Conservation (phyloP, 345 rosid species). For the Syzygium aromaticum region DNA sequence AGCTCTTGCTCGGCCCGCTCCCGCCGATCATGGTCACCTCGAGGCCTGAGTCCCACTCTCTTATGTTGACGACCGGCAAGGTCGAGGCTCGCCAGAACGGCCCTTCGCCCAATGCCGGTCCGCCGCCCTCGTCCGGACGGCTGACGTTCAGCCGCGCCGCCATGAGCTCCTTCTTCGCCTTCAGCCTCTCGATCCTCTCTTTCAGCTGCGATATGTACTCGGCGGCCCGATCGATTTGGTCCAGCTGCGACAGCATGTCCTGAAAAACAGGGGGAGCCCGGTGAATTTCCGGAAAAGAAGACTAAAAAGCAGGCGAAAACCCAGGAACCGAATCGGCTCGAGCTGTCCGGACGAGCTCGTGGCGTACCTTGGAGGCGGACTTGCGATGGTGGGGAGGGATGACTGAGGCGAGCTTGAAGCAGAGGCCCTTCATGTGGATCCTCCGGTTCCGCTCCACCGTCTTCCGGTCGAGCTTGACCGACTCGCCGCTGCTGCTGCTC, state of each 20-base stretch:
- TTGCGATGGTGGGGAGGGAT: constrained; percentile 22
- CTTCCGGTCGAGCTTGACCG: constrained; percentile 40
- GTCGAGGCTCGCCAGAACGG: not conserved
- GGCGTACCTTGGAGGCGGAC: constrained; percentile 25
- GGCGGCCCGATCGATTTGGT: constrained; percentile 36
- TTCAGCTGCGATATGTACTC: constrained; percentile 32
- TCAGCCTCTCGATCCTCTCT: constrained; percentile 29
- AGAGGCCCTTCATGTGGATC: constrained; percentile 42
- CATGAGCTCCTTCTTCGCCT: constrained; percentile 24
- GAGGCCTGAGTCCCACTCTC: constrained; percentile 5
- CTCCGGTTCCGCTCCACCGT: constrained; percentile 50
- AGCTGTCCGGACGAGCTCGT: not conserved
- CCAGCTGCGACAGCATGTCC: constrained; percentile 35
- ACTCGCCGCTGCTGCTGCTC: constrained; percentile 1
- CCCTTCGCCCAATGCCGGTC: not conserved
- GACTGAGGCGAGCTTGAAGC: constrained; percentile 45
- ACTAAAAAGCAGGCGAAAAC: not conserved
- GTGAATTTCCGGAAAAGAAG: not conserved
- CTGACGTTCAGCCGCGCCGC: not conserved
- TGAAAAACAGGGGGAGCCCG: not conserved
- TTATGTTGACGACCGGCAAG: constrained; percentile 7
- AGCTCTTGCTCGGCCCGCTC: constrained; percentile 1
- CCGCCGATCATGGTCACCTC: constrained; percentile 13
- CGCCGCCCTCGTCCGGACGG: not conserved
- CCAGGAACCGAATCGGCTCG: not conserved